phyloP scores from a whole-genome alignment of 2,329 filamentous ascomycete genomes.

The Didymella lethalis region DNA sequence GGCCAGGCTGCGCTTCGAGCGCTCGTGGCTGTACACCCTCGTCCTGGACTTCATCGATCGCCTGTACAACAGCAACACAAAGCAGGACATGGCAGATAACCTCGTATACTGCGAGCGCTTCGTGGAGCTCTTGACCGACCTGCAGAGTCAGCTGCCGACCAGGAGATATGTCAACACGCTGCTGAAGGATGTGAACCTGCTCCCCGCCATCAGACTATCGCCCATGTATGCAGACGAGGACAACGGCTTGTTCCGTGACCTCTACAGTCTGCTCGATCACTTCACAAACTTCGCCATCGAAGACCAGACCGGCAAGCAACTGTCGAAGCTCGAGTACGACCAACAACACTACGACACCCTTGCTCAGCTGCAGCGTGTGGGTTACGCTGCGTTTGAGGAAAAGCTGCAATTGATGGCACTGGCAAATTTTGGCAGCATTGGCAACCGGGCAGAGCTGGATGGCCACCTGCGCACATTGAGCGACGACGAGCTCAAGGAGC shows the following conservation, averaged over 20 bases:
- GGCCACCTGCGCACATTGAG: constrained; percentile 75
- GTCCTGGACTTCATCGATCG: constrained; percentile 81
- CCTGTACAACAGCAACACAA: constrained; percentile 63
- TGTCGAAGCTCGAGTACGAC: constrained; percentile 75
- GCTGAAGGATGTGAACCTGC: constrained; percentile 82
- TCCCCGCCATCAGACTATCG: constrained; percentile 80
- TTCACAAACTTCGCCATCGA: constrained; percentile 90
- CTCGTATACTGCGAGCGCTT: constrained; percentile 91
- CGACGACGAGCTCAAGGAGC: constrained; percentile 74
- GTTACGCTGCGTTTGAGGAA: constrained; percentile 81
- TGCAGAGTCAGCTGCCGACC: constrained; percentile 93
- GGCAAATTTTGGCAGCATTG: constrained; percentile 90
- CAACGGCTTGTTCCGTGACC: constrained; percentile 80
- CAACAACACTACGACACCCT: constrained; percentile 79
- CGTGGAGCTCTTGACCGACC: constrained; percentile 85
- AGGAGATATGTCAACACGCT: constrained; percentile 91
- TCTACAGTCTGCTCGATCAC: constrained; percentile 81
- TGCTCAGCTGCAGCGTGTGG: constrained; percentile 77
- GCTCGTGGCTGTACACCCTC: constrained; percentile 90
- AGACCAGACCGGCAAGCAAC: constrained; percentile 83
- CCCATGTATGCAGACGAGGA: constrained; percentile 77
- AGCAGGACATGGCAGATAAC: constrained; percentile 62
- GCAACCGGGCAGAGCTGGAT: constrained; percentile 79
- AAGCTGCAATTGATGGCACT: constrained; percentile 91
- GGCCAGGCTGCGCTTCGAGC: constrained; percentile 84